Evolutionary conservation across 257 asterid genomes (phyloP).

Genomic region (Petrea volubilis): DNA sequence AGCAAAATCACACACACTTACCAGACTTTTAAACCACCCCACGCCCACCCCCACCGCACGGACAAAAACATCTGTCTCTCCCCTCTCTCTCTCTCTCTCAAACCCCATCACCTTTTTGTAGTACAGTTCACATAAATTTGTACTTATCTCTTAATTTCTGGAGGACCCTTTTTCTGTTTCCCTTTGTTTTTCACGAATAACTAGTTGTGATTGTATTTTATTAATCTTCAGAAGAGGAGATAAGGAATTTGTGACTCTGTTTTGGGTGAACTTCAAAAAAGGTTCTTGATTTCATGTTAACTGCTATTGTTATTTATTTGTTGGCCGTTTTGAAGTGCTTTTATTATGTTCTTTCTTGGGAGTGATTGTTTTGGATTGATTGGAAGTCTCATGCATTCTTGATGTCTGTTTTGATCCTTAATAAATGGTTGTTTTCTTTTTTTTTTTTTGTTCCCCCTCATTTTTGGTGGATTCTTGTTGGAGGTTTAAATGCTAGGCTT

Average conservation of each 20-base stretch:
- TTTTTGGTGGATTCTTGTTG: not conserved
- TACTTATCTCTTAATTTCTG: slow-evolving; percentile 17
- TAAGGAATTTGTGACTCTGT: slow-evolving; percentile 15
- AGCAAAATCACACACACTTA: slow-evolving; percentile 14
- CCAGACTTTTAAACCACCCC: slow-evolving; percentile 28
- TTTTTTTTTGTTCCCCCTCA: not conserved
- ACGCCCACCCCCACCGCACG: slow-evolving; percentile 12
- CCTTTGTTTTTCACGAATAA: slow-evolving; percentile 9
- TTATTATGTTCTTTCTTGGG: not conserved
- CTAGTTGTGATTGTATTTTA: not conserved
- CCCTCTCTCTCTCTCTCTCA: slow-evolving; percentile 21
- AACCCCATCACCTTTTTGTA: slow-evolving; percentile 1
- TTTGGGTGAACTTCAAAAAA: slow-evolving; percentile 28
- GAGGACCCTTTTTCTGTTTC: slow-evolving; percentile 6
- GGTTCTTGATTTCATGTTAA: not conserved
- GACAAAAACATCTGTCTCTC: slow-evolving; percentile 26
- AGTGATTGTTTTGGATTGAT: not conserved
- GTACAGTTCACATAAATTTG: slow-evolving; percentile 23
- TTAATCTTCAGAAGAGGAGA: not conserved
- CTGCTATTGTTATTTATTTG: not conserved
- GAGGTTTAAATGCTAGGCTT: slow-evolving; percentile 10
- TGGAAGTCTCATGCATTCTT: slow-evolving; percentile 19
- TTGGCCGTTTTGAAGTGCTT: not conserved
- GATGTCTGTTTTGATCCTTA: slow-evolving; percentile 5
- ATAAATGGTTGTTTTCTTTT: not conserved